Evolutionary conservation across 768 basidiomycete genomes (phyloP).

Genomic region (Leccinellum luteum): DNA sequence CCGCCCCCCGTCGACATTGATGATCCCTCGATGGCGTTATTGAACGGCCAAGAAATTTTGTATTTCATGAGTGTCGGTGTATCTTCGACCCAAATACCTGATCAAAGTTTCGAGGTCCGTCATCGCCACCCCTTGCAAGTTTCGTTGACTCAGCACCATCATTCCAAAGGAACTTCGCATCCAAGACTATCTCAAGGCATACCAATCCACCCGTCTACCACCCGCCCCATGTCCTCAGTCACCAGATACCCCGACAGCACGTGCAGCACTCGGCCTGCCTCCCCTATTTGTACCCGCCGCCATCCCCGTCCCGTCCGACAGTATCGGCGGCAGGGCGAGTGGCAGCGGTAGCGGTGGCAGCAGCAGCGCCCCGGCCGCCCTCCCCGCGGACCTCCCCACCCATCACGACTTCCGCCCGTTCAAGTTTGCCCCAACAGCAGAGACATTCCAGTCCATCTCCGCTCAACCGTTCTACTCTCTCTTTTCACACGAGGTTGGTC

Average conservation of each 20-base stretch:
- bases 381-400: constrained; percentile 16
- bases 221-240: constrained; percentile 48
- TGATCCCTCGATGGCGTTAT: constrained; percentile 9
- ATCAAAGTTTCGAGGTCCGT: constrained; percentile 30
- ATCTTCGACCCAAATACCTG: constrained; percentile 9
- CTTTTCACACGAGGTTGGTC: constrained; percentile 45
- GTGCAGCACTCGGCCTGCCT: constrained; percentile 45
- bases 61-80: constrained; percentile 32
- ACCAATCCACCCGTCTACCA: constrained; percentile 41
- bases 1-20: background rate
- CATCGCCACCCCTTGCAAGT: too few relatives aligned
- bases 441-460: constrained; percentile 40
- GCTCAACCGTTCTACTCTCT: constrained; percentile 34
- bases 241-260: constrained; percentile 44
- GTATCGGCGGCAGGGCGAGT: background rate
- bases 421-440: constrained; percentile 5
- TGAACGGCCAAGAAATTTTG: constrained; percentile 12
- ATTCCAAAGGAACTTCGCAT: constrained; percentile 51
- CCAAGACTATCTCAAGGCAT: constrained; percentile 53
- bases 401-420: constrained; percentile 29
- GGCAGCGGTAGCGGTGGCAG: background rate
- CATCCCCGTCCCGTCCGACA: constrained; percentile 14
- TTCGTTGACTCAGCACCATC: too few relatives aligned
- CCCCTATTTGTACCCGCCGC: constrained; percentile 49
- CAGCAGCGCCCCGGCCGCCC: constrained; percentile 6